Conservation (phyloP, 331 rosid species). For the Quercus tomentella region DNA sequence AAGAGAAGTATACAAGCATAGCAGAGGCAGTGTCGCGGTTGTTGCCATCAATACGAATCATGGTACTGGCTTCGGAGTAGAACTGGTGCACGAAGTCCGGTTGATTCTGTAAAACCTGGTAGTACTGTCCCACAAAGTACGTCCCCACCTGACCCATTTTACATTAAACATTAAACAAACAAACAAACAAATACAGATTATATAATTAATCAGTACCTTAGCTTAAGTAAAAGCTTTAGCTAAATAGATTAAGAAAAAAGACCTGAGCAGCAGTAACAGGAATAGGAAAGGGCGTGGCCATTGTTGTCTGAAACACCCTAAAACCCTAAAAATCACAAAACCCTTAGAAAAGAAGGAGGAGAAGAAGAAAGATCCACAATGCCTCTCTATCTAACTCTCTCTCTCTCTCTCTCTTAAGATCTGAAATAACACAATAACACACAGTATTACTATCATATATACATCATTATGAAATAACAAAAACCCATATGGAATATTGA, state of each 20-base stretch:
- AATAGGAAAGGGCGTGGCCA: conserved; percentile 80
- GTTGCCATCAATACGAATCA: conserved; percentile 77
- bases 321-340: conserved; percentile 51
- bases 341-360: neutral
- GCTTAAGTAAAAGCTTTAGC: too few relatives aligned
- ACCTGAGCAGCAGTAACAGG: conserved; percentile 92
- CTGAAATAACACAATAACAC: conserved; percentile 14
- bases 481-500: too few relatives aligned
- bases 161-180: neutral
- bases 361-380: conserved; percentile 37
- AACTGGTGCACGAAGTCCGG: conserved; percentile 88
- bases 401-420: conserved; percentile 25
- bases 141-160: conserved; percentile 69
- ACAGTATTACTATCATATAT: neutral
- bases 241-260: neutral
- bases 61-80: conserved; percentile 88
- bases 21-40: conserved; percentile 68
- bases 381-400: neutral
- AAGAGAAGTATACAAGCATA: conserved; percentile 55
- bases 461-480: too few relatives aligned
- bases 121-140: conserved; percentile 94
- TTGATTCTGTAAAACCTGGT: conserved; percentile 87
- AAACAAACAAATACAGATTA: neutral
- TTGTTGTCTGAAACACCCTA: conserved; percentile 32
- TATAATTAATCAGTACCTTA: too few relatives aligned